Evolutionary conservation across 352 stramenopile species (phyloP), one percentile per base, ranked within the genome.

Genomic region (Globisporangium heterothallicum): DNA sequence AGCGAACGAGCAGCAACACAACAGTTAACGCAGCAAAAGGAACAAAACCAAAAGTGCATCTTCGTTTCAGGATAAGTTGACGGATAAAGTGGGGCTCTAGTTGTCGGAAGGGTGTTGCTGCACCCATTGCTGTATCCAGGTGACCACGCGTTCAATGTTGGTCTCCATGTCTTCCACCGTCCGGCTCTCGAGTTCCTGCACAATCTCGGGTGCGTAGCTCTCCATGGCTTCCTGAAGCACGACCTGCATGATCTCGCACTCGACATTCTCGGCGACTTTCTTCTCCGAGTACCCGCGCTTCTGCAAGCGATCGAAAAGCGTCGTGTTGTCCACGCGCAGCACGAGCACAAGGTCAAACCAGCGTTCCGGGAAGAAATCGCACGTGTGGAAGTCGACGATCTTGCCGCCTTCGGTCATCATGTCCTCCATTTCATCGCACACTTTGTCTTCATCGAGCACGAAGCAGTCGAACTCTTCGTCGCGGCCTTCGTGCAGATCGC

Each of bases 181-280:
- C 61, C 97, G 92, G 52, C 89, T 98, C 29, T 74, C 53, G 18
- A 99, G 70, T 64, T 97, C 94, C 60, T 98, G 92, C 21, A 99
- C 94, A 63, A 98, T 98, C 58, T 97, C 88, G 1, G 67, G 35
- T 21, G 84, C 88, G 70, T 99, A 99, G 42, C 78, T 92, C 70
- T 98, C 95, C 21, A 73, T 70, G 19, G 96, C 95, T 52, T 99
- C 96, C 49, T 99, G 95, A 10, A 98, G 67, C 46, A 99, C 88
- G 8, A 98, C 90, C 68, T 95, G 88, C 96, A 99, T 99, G 66
- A 99, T 99, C 76, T 99, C 96, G 56, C 90, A 98, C 70, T 97
- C 79, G 64, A 97, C 91, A 66, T 99, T 99, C 69, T 99, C 95
- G 14, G 61, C 61, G 60, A 97, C 70, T 60, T 99, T 99, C 66